A percentile compares a stretch with the other conserved stretches of the same genome.
phyloP scores from a whole-genome alignment of 306 rosid genomes.

The cucumber (Cucumis sativus) region DNA sequence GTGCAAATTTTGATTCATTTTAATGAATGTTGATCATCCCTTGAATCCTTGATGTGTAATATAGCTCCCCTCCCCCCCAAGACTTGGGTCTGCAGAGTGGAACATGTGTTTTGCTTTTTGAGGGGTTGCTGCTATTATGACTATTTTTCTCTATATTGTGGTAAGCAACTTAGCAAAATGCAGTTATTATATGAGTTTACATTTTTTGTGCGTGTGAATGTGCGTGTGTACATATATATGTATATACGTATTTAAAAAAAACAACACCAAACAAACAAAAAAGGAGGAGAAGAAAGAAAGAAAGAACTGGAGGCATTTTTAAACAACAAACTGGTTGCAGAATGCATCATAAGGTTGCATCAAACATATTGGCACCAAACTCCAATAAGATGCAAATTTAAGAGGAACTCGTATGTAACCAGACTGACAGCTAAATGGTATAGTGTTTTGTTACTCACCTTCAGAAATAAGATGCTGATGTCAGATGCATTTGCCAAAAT shows the following conservation, averaged over 20 bases:
- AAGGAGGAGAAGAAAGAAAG: not conserved
- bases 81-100: not conserved
- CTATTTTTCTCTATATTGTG: not conserved
- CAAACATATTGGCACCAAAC: not conserved
- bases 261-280: too few relatives aligned
- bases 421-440: not conserved
- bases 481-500: conserved; percentile 35
- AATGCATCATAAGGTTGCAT: not conserved
- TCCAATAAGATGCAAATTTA: not conserved
- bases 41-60: not conserved
- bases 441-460: conserved; percentile 26
- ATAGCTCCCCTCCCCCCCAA: not conserved
- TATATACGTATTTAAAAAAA: too few relatives aligned
- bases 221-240: too few relatives aligned
- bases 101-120: not conserved
- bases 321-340: conserved; percentile 1
- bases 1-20: not conserved
- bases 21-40: not conserved
- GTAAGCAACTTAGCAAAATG: not conserved
- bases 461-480: conserved; percentile 53
- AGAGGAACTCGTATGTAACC: conserved; percentile 8
- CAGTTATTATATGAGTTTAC: not conserved
- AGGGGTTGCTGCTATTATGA: not conserved
- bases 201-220: not conserved
- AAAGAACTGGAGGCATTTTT: not conserved